Evolutionary conservation across 2,329 filamentous ascomycete genomes (phyloP).

Genomic region (Didymella arachidicola): DNA sequence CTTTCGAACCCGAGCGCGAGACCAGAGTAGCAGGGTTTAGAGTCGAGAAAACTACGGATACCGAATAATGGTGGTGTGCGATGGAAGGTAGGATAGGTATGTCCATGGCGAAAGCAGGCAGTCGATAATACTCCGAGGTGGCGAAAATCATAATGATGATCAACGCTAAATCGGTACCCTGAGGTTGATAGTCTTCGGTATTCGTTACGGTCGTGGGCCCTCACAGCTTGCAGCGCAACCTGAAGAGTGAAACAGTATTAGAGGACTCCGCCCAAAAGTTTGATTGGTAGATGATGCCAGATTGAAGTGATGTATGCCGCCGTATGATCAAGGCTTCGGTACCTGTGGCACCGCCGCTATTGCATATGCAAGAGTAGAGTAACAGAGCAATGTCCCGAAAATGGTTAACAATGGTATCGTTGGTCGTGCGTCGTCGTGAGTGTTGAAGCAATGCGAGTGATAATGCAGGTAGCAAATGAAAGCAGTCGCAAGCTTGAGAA

Average conservation of each 20-base stretch:
- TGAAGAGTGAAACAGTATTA: slow-evolving; percentile 26
- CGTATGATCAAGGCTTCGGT: slow-evolving; percentile 27
- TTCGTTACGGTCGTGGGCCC: slow-evolving; percentile 48
- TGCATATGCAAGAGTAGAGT: slow-evolving; percentile 37
- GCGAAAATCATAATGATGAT: slow-evolving; percentile 44
- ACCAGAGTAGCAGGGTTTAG: slow-evolving; percentile 3
- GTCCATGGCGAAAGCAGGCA: slow-evolving; percentile 21
- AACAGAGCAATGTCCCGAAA: slow-evolving; percentile 39
- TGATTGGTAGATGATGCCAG: slow-evolving; percentile 21
- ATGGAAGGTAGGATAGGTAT: slow-evolving; percentile 32
- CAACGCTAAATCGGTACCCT: slow-evolving; percentile 51
- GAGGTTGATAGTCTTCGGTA: slow-evolving; percentile 51
- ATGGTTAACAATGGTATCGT: slow-evolving; percentile 48
- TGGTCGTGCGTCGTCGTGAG: slow-evolving; percentile 46
- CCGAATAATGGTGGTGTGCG: slow-evolving; percentile 42
- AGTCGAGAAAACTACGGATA: slow-evolving; percentile 39
- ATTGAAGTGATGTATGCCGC: slow-evolving; percentile 28
- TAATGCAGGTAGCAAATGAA: slow-evolving; percentile 42
- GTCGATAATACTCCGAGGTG: slow-evolving; percentile 16
- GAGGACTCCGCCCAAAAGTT: slow-evolving; percentile 20
- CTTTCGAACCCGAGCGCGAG: slow-evolving; percentile 1
- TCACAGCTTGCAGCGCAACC: slow-evolving; percentile 41
- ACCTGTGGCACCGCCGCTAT: slow-evolving; percentile 36
- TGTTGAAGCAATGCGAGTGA: slow-evolving; percentile 40
- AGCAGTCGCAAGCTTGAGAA: slow-evolving; percentile 42